Evolutionary conservation across 441 rosid genomes (phyloP), one percentile per base, ranked within the genome.

Genomic region (Adansonia madagascariensis): DNA sequence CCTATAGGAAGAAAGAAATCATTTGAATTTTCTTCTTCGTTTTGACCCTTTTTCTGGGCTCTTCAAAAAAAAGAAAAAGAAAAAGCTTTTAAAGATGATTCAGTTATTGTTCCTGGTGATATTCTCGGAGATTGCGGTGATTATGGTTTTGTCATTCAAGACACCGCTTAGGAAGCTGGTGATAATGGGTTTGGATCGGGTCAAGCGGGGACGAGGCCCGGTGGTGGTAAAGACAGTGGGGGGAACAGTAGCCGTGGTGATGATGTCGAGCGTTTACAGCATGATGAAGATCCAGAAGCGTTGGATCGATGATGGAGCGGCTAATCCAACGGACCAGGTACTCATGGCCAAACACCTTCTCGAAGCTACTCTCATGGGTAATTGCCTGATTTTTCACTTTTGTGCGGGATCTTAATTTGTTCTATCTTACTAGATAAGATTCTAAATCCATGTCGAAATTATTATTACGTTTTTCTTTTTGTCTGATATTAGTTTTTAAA

Each of bases 351-450:
- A 80, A 64, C 89, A 86, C 71, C 89, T 87, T 50, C 90, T 90
- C 6, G 94, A 90, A 79, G 81, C 88, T 57, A 86, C 94, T 86
- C 89, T 91, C 18, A 85, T 91, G 89, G 93, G 93, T 91, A 88
- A 50, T 50, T 31, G 3, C 22, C 43, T 15, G 59, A 3, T 18
- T 66, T 22, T 8, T 39, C 64, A 47, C 12, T 31, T 79, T 66
- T 70, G 9, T 31, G 55, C 20, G 50, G 22, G 71, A 66, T n/a
- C 20, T n/a, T 39, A 43, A 44, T 43, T 66, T 17, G 14, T 31
- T 62, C 10, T 62, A 31, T 62, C 66, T 62, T 5, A 62, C 43
- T 7, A 27, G 12, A 12, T 62, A 6, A 66, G 20, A 66, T 4
- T 41, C 24, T 17, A 41, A 65, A 41, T 65, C 7, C 50, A 12